phyloP scores from a whole-genome alignment of 2,329 filamentous ascomycete species.

The Geosmithia putterillii region DNA sequence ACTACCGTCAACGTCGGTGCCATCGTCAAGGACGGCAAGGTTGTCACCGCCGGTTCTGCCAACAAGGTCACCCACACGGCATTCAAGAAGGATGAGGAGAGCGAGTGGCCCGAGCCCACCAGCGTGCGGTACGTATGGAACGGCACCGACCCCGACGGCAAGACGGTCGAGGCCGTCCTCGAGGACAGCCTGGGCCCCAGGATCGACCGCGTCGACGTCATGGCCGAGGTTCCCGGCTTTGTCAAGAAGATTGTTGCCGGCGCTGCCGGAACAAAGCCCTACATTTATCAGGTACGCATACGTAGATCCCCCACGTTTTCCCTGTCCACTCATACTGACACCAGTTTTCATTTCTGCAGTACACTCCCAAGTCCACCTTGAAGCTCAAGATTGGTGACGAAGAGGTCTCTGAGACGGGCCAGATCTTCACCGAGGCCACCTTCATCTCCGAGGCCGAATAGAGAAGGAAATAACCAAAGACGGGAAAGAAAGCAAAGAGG shows the following conservation, averaged over 20 bases:
- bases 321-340: conserved; percentile 10
- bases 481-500: conserved; percentile 1
- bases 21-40: conserved; percentile 68
- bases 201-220: conserved; percentile 75
- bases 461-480: conserved; percentile 1
- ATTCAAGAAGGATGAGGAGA: conserved; percentile 59
- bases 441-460: conserved; percentile 61
- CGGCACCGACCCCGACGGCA: conserved; percentile 65
- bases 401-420: conserved; percentile 66
- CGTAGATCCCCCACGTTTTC: not conserved
- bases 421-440: conserved; percentile 80
- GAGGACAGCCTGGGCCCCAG: conserved; percentile 57
- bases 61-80: conserved; percentile 58
- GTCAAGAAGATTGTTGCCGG: conserved; percentile 87
- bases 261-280: conserved; percentile 86
- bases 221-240: conserved; percentile 92
- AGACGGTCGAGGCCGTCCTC: conserved; percentile 56
- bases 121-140: conserved; percentile 65
- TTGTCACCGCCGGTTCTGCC: conserved; percentile 58
- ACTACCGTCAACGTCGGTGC: conserved; percentile 76
- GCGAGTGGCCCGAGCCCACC: conserved; percentile 80
- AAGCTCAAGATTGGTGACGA: conserved; percentile 79
- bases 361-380: conserved; percentile 55
- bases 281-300: conserved; percentile 75
- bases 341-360: conserved; percentile 47